These are phyloP conservation scores for Achaetomiella virescens DNA, from an alignment of 495 filamentous ascomycete genomes.

Conservation along the genomic window DNA sequence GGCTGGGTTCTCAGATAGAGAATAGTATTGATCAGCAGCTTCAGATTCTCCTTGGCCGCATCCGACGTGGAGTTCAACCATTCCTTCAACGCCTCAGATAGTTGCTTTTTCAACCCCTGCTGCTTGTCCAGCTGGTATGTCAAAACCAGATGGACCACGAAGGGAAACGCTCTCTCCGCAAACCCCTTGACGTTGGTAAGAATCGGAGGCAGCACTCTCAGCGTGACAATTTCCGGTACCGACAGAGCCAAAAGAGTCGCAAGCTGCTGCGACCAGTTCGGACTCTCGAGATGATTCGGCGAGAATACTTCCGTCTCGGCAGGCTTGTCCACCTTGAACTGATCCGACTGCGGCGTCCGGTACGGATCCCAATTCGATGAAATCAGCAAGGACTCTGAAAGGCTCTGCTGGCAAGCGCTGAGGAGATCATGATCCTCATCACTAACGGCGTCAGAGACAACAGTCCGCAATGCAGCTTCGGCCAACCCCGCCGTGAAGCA, in stretches of 20 bases:
- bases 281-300: slow-evolving; percentile 28
- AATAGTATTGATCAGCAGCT: slow-evolving; percentile 67
- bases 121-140: slow-evolving; percentile 45
- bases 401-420: slow-evolving; percentile 41
- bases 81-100: slow-evolving; percentile 44
- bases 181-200: slow-evolving; percentile 58
- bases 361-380: slow-evolving; percentile 48
- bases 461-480: slow-evolving; percentile 67
- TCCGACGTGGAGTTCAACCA: slow-evolving; percentile 45
- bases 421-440: slow-evolving; percentile 42
- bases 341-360: slow-evolving; percentile 42
- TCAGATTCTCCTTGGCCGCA: slow-evolving; percentile 40
- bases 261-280: slow-evolving; percentile 59
- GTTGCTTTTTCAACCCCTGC: slow-evolving; percentile 38
- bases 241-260: slow-evolving; percentile 55
- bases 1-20: slow-evolving; percentile 83
- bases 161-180: slow-evolving; percentile 66
- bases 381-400: slow-evolving; percentile 35
- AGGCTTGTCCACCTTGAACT: slow-evolving; percentile 13
- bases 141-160: slow-evolving; percentile 73
- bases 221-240: slow-evolving; percentile 55
- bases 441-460: slow-evolving; percentile 50
- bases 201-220: slow-evolving; percentile 57
- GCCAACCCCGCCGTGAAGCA: slow-evolving; percentile 62
- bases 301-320: slow-evolving; percentile 28